Evolutionary conservation across 2,329 filamentous ascomycete species (phyloP).

Genomic region (Diplodia mutila): DNA sequence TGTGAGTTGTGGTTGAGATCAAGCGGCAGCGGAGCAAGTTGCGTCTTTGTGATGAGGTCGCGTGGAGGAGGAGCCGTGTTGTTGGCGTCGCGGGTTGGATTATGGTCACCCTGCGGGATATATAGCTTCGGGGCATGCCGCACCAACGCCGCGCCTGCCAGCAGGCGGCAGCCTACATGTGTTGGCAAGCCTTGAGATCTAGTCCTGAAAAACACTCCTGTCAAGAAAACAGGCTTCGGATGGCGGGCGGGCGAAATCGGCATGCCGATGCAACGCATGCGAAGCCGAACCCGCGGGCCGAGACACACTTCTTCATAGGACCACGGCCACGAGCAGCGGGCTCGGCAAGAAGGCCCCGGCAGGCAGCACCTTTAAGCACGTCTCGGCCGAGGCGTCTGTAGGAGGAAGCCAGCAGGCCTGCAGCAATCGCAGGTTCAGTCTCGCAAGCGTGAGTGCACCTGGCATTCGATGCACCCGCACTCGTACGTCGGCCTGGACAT

Average conservation of each 20-base stretch:
- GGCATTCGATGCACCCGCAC: neutral
- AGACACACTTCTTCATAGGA: neutral
- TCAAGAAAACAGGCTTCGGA: neutral
- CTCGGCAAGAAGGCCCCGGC: neutral
- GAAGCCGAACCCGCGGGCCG: neutral
- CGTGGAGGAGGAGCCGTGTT: neutral
- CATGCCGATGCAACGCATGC: neutral
- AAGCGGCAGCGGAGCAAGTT: neutral
- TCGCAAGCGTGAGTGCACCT: neutral
- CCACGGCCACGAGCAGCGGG: neutral
- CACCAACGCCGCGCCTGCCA: neutral
- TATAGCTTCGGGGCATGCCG: neutral
- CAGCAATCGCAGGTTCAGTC: neutral
- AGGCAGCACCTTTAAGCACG: neutral
- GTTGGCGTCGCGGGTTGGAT: neutral
- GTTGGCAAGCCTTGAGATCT: neutral
- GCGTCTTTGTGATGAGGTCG: neutral
- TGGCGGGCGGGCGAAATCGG: neutral
- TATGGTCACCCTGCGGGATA: slow-evolving; percentile 6
- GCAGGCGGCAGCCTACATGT: neutral
- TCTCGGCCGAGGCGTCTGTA: neutral
- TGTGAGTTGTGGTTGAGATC: neutral
- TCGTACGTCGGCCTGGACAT: neutral
- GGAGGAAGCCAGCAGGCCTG: neutral
- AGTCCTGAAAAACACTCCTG: neutral